Base-by-base conservation (phyloP, 2,329 filamentous ascomycete species). In the Epichloe sp. region DNA sequence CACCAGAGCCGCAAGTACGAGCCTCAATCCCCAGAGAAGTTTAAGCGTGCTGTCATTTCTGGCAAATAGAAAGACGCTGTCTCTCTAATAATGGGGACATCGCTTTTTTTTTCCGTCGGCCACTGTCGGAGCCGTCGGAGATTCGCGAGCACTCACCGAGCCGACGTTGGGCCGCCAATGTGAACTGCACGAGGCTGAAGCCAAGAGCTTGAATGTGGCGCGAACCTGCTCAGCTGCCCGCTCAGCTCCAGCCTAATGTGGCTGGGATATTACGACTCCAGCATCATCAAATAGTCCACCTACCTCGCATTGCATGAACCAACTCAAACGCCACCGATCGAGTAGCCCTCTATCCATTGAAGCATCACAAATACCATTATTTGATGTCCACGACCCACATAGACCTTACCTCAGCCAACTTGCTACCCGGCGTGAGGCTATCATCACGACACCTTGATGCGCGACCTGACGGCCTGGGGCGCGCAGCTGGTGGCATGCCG, bases 101-200 rank as follows among this genome's bases (percentile, higher is more conserved):
- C 7, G 3, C 26, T 8, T 26, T 50, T 26, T 52, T 45, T 49
- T 52, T 26, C 43, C 47, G 46, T 59, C 60, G 60, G 57, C 47
- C 52, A 50, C 47, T 52, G 58, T 64, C 62, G 61, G 62, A 63
- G 57, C 62, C 61, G 61, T 59, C 61, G 61, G 60, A 62, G 52
- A 54, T 59, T 57, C 55, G 54, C 50, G 47, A 23, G 36, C 46
- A 19, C 19, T 19, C 51, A 44, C 53, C 53, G 53, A 59, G 54
- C 58, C 55, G 55, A 53, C 47, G 21, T n/a, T 53, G 47, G 48
- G 35, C 49, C 42, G 47, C 14, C 21, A n/a, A 49, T 26, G 42
- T 43, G 44, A 21, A 1, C 42, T 44, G 19, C 40, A 41, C 38
- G 17, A 53, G 49, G 44, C 49, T 51, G 49, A 37, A 14, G 15